These are phyloP conservation scores for Rubia occidens DNA, from an alignment of 305 asterid species.

Conservation along the genomic window DNA sequence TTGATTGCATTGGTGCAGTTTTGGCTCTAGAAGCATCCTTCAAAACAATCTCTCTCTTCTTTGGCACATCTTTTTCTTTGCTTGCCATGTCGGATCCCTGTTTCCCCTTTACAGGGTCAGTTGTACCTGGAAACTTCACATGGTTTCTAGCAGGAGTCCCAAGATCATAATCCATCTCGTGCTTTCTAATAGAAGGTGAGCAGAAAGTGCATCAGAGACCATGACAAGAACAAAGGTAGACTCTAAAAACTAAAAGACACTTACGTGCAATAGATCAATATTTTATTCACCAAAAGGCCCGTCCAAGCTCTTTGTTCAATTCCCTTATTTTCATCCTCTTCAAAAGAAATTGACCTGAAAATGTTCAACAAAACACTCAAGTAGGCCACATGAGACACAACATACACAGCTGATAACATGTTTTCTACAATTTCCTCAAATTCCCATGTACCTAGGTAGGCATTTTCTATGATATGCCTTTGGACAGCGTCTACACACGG, in stretches of 20 bases:
- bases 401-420: conserved; percentile 7
- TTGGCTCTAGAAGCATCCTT: conserved; percentile 28
- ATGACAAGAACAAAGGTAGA: conserved; percentile 12
- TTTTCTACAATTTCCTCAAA: conserved; percentile 12
- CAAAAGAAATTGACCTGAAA: conserved; percentile 49
- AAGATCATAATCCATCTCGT: conserved; percentile 40
- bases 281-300: conserved; percentile 54
- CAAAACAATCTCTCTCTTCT: conserved; percentile 13
- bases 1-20: conserved; percentile 25
- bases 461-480: conserved; percentile 84
- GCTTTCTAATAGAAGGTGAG: conserved; percentile 40
- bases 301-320: conserved; percentile 76
- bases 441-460: conserved; percentile 59
- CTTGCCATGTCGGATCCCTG: conserved; percentile 23
- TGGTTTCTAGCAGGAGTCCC: conserved; percentile 65
- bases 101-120: conserved; percentile 23
- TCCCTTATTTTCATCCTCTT: conserved; percentile 29
- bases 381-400: conserved; percentile 14
- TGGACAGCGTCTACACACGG: conserved; percentile 92
- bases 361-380: conserved; percentile 5
- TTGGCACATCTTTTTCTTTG: conserved; percentile 21
- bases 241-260: conserved; percentile 19
- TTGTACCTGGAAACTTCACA: conserved; percentile 53
- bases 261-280: conserved; percentile 81
- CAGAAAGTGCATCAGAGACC: conserved; percentile 2